Percentiles rank a stretch among this genome's conserved stretches.
Evolutionary conservation across 345 rosid genomes (phyloP).

Genomic region (Lepidium didymum): DNA sequence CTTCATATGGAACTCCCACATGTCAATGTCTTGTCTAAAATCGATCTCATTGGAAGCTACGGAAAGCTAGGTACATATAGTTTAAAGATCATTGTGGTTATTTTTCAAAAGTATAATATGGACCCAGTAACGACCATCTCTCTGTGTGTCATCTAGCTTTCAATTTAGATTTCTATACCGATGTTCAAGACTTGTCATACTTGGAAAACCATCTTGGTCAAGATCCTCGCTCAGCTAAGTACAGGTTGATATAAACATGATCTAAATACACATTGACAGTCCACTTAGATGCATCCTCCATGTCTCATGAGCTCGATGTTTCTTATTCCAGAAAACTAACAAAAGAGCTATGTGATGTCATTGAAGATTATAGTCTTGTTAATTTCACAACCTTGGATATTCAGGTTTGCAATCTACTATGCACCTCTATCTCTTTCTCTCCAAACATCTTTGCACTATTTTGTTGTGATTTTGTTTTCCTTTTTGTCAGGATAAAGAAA

Average conservation of each 20-base stretch:
- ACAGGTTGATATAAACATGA: slow-evolving; percentile 42
- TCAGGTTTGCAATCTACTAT: slow-evolving; percentile 44
- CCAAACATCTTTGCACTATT: not conserved
- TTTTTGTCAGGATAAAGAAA: slow-evolving; percentile 74
- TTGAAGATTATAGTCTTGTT: slow-evolving; percentile 65
- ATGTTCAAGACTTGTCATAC: slow-evolving; percentile 83
- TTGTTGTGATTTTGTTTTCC: not conserved
- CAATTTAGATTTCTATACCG: slow-evolving; percentile 77
- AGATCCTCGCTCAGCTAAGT: slow-evolving; percentile 84
- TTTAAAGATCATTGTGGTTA: not conserved
- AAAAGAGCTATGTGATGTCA: slow-evolving; percentile 59
- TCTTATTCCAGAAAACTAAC: slow-evolving; percentile 67
- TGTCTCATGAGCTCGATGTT: not conserved
- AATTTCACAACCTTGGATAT: slow-evolving; percentile 77
- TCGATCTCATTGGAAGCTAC: slow-evolving; percentile 79
- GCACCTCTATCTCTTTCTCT: not conserved
- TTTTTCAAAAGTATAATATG: not conserved
- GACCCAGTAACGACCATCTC: not conserved
- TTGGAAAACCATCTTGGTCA: slow-evolving; percentile 53
- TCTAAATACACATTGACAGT: not conserved
- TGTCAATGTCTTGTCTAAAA: slow-evolving; percentile 85
- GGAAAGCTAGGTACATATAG: slow-evolving; percentile 64
- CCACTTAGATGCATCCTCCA: not conserved
- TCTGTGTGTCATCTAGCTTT: slow-evolving; percentile 50
- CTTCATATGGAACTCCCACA: slow-evolving; percentile 93